Percentiles rank a stretch among this genome's conserved stretches.
phyloP scores from a whole-genome alignment of 371 early-diverging fungal genomes.

The Syncephalastrum racemosum region DNA sequence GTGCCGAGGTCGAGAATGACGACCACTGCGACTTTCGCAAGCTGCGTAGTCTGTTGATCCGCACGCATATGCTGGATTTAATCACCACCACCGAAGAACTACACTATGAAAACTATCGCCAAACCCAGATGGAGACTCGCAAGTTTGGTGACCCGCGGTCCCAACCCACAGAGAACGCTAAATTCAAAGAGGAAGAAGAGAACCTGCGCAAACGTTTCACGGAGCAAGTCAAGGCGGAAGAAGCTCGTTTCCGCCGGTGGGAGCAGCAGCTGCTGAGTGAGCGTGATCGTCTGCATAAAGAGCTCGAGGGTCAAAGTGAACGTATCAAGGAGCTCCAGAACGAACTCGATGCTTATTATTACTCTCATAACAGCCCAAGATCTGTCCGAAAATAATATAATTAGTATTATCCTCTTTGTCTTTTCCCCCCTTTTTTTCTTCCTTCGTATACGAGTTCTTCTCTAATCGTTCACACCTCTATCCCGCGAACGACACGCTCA shows the following conservation, averaged over 20 bases:
- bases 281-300: conserved; percentile 94
- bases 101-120: conserved; percentile 92
- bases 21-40: conserved; percentile 92
- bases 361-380: conserved; percentile 35
- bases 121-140: conserved; percentile 81
- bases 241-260: conserved; percentile 94
- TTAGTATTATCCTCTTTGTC: not conserved
- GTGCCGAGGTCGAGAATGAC: conserved; percentile 91
- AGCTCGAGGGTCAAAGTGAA: conserved; percentile 90
- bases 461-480: no score
- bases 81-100: conserved; percentile 87
- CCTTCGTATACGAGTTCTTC: no score
- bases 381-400: conserved; percentile 30
- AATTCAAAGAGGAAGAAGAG: conserved; percentile 96
- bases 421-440: not conserved
- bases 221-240: conserved; percentile 93
- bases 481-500: no score
- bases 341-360: conserved; percentile 66
- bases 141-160: conserved; percentile 78
- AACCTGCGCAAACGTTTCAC: conserved; percentile 87
- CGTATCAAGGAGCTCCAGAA: conserved; percentile 86
- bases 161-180: conserved; percentile 65
- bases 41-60: conserved; percentile 90
- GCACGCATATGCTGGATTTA: conserved; percentile 94
- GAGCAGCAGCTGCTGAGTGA: conserved; percentile 89